Percentiles rank a stretch among this genome's conserved stretches.
Conservation (phyloP, 192 early-diverging fungal genomes). For the Powellomyces hirtus region DNA sequence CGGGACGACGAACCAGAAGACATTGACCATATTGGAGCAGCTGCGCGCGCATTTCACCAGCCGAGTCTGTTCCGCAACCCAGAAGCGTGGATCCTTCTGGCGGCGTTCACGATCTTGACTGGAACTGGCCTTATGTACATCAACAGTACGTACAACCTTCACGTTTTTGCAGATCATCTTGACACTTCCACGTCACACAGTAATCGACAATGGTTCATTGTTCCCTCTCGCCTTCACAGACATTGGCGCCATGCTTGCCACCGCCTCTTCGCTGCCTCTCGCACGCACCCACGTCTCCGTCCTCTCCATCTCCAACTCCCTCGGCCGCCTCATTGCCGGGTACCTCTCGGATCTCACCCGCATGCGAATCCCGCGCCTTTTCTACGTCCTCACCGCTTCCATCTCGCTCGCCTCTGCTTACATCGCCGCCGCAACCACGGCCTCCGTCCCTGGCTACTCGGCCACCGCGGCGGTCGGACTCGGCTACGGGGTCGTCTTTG, state of each 20-base stretch:
- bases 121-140: slow-evolving; percentile 50
- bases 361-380: slow-evolving; percentile 18
- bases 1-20: not conserved
- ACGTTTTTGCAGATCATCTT: no score
- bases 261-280: slow-evolving; percentile 1
- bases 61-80: slow-evolving; percentile 16
- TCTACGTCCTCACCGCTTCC: slow-evolving; percentile 10
- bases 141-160: no score
- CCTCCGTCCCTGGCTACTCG: not conserved
- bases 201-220: no score
- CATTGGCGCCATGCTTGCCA: slow-evolving; percentile 37
- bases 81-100: slow-evolving; percentile 40
- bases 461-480: slow-evolving; percentile 23
- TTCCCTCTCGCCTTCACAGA: slow-evolving; percentile 5
- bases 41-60: not conserved
- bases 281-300: slow-evolving; percentile 32
- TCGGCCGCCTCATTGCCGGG: slow-evolving; percentile 37
- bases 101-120: slow-evolving; percentile 26
- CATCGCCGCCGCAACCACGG: not conserved
- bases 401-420: not conserved
- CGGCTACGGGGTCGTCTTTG: slow-evolving; percentile 37
- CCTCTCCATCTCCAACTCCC: slow-evolving; percentile 37
- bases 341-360: slow-evolving; percentile 24
- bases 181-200: no score
- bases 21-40: not conserved